Evolutionary conservation across 768 basidiomycete genomes (phyloP).

Genomic region (Rubroboletus satanas): DNA sequence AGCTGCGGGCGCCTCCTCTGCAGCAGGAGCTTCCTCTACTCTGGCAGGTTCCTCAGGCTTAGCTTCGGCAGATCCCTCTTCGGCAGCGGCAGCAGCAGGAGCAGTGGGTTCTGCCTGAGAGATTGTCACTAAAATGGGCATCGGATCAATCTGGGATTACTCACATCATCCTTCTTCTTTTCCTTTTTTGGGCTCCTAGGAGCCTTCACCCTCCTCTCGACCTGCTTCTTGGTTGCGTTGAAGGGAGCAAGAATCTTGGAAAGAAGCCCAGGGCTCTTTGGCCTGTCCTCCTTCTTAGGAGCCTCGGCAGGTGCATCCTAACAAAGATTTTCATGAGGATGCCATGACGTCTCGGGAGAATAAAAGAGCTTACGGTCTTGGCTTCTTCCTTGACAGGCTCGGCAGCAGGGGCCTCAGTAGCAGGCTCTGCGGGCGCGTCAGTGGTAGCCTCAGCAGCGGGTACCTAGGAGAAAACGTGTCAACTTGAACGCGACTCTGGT

Average conservation of each 20-base stretch:
- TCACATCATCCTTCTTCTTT: slow-evolving; percentile 74
- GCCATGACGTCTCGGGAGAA: slow-evolving; percentile 26
- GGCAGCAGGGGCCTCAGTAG: slow-evolving; percentile 29
- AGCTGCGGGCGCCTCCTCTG: slow-evolving; percentile 33
- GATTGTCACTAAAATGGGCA: not conserved
- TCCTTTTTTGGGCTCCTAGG: slow-evolving; percentile 80
- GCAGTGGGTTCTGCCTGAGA: slow-evolving; percentile 31
- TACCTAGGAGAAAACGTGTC: slow-evolving; percentile 31
- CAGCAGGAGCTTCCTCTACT: slow-evolving; percentile 42
- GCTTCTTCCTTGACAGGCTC: slow-evolving; percentile 41
- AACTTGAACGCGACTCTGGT: not conserved
- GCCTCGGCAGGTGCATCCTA: slow-evolving; percentile 44
- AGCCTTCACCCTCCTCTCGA: slow-evolving; percentile 55
- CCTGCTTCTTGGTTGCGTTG: slow-evolving; percentile 52
- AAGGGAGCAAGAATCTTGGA: slow-evolving; percentile 76
- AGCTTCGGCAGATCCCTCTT: slow-evolving; percentile 32
- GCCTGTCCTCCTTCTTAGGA: slow-evolving; percentile 70
- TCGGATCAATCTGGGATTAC: slow-evolving; percentile 11
- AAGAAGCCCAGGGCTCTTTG: slow-evolving; percentile 76
- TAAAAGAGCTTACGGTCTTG: slow-evolving; percentile 34
- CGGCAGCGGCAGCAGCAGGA: slow-evolving; percentile 36
- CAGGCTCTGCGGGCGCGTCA: slow-evolving; percentile 23
- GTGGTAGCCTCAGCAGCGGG: slow-evolving; percentile 29
- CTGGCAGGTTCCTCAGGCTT: slow-evolving; percentile 30
- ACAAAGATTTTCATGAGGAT: slow-evolving; percentile 13